Evolutionary conservation across 306 rosid species (phyloP), one percentile per base, ranked within the genome.

Genomic region (Vigna hirtella): DNA sequence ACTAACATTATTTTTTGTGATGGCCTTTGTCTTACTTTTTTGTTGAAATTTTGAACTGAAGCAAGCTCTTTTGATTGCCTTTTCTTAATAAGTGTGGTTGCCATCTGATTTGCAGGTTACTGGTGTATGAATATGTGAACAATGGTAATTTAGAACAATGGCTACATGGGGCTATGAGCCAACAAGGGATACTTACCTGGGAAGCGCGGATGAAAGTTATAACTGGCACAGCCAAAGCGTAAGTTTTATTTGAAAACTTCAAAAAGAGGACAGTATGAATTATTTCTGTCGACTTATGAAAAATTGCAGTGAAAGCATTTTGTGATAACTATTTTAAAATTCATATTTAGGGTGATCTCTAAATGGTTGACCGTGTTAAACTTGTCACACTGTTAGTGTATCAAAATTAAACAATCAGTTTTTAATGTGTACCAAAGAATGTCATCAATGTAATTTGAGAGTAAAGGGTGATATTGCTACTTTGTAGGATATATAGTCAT

Each of bases 121-220:
- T 92, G 78, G 98, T 95, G 73, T 95, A 95, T 79, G 98, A 95
- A 81, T 95, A 92, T 84, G 98, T 95, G 81, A 92, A 89, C 82
- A 95, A 95, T 73, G 98, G 98, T 48, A 92, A 92, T 87, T 86
- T 95, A 81, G 98, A 95, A 72, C 98, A 92, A 72, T 92, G 98
- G 98, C 83, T 95, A 66, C 98, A 95, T 66, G 98, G 98, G 74
- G 92, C 89, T 7, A 88, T 92, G 96, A 73, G 87, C 43, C 93
- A 91, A 72, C 88, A 82, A 47, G 98, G 97, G 49, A 80, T 74
- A 77, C 88, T 92, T 78, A 90, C 93, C 15, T 90, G 98, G 98
- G 98, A 92, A 73, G 94, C 96, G 5, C 95, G 98, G 65, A 87
- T 92, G 95, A 95, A 95, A 82, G 96, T 92, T 87, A 79, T 91